A percentile compares a stretch with the other conserved stretches of the same genome.
These are phyloP conservation scores for Yamagishiella unicocca DNA, from an alignment of 139 green algal genomes.

Conservation along the genomic window DNA sequence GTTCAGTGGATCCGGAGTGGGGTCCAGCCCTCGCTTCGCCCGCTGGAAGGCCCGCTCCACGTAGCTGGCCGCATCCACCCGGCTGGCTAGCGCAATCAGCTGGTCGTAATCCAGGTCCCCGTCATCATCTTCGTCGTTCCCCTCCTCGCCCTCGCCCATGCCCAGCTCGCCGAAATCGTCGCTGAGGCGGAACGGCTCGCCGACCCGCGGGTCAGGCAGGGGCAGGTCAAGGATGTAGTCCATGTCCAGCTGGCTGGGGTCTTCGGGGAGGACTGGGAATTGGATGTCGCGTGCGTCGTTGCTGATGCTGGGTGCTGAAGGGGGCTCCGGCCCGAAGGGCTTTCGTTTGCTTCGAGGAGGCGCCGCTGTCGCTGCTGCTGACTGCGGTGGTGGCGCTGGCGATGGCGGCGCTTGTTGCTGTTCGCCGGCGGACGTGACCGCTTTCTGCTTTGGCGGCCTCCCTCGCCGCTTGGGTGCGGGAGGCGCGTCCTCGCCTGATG, in stretches of 20 bases:
- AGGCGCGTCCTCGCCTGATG: too few species aligned
- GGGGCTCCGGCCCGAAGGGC: slow-evolving; percentile 16
- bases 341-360: background rate
- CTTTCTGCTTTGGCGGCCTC: slow-evolving; percentile 6
- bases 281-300: background rate
- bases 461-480: slow-evolving; percentile 21
- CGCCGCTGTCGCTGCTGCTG: background rate
- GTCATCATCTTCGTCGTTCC: background rate
- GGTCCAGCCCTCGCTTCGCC: background rate
- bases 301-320: background rate
- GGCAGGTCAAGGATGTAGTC: slow-evolving; percentile 34
- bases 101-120: slow-evolving; percentile 34
- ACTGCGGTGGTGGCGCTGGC: background rate
- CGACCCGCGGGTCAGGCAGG: slow-evolving; percentile 9
- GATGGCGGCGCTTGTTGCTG: background rate
- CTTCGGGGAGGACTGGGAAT: background rate
- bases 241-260: slow-evolving; percentile 2
- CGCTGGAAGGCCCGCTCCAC: slow-evolving; percentile 15
- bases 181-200: background rate
- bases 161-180: background rate
- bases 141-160: background rate
- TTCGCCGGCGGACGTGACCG: background rate
- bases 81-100: slow-evolving; percentile 7
- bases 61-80: background rate
- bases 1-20: too few species aligned